Evolutionary conservation across 257 asterid genomes (phyloP).

Genomic region (Leonotis leonurus): DNA sequence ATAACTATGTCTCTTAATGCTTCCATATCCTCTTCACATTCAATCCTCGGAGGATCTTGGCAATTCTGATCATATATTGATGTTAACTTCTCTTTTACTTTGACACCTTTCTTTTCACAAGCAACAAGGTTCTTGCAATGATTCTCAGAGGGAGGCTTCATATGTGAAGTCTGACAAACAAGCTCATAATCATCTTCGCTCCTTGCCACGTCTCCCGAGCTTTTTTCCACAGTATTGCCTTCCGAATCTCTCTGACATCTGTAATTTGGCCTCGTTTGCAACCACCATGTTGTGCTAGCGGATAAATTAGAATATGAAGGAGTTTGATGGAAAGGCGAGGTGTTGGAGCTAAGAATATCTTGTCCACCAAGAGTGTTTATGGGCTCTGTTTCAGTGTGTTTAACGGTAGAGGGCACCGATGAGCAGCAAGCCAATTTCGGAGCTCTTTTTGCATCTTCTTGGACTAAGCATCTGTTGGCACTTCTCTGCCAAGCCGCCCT

Average conservation of each 20-base stretch:
- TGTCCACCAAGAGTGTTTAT: conserved; percentile 24
- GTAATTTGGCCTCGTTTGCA: conserved; percentile 49
- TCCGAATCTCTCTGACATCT: conserved; percentile 31
- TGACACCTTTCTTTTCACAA: conserved; percentile 21
- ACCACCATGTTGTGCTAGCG: conserved; percentile 83
- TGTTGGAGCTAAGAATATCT: conserved; percentile 26
- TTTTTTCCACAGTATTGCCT: conserved; percentile 27
- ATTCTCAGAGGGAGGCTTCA: conserved; percentile 14
- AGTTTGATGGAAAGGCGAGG: conserved; percentile 33
- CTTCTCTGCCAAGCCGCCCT: conserved; percentile 89
- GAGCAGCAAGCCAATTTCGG: conserved; percentile 83
- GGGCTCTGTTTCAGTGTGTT: conserved; percentile 37
- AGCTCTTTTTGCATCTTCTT: conserved; percentile 90
- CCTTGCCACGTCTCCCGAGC: conserved; percentile 7
- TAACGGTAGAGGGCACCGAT: conserved; percentile 35
- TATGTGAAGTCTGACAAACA: conserved; percentile 15
- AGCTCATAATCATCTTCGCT: background rate
- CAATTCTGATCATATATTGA: background rate
- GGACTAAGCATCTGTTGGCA: conserved; percentile 70
- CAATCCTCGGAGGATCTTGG: conserved; percentile 16
- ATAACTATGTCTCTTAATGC: conserved; percentile 18
- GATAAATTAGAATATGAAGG: conserved; percentile 48
- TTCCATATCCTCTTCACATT: conserved; percentile 14
- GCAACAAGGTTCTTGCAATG: conserved; percentile 13
- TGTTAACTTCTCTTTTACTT: conserved; percentile 11